Percentiles rank a stretch among this genome's conserved stretches.
Evolutionary conservation across 2,329 filamentous ascomycete species (phyloP).

Genomic region (Penicillium digitatum): DNA sequence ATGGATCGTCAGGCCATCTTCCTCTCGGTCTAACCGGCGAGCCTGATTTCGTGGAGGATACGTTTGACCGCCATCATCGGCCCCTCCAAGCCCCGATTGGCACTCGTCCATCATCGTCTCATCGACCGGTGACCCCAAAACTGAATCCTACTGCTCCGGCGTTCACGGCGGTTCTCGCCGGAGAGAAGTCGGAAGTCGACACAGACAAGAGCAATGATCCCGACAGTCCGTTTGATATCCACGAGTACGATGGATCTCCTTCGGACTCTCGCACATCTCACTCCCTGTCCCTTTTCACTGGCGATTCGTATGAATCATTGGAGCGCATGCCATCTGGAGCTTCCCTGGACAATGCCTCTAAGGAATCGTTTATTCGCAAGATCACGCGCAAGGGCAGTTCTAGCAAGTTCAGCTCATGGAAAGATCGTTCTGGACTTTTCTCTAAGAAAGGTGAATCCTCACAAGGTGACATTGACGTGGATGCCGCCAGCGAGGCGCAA

Average conservation of each 20-base stretch:
- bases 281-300: constrained; percentile 44
- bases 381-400: constrained; percentile 51
- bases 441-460: constrained; percentile 45
- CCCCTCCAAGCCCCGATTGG: constrained; percentile 68
- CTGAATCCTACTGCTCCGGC: constrained; percentile 87
- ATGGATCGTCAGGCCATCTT: constrained; percentile 65
- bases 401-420: constrained; percentile 52
- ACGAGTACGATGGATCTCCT: constrained; percentile 40
- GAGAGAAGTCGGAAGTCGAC: constrained; percentile 47
- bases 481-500: constrained; percentile 37
- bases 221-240: constrained; percentile 30
- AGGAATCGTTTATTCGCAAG: constrained; percentile 51
- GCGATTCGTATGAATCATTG: constrained; percentile 48
- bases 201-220: constrained; percentile 34
- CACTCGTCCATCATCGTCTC: constrained; percentile 62
- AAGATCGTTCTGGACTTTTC: constrained; percentile 47
- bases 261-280: constrained; percentile 45
- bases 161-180: constrained; percentile 68
- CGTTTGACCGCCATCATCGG: constrained; percentile 46
- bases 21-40: constrained; percentile 54
- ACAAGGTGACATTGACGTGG: constrained; percentile 46
- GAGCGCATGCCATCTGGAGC: constrained; percentile 45
- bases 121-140: constrained; percentile 55
- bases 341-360: constrained; percentile 41
- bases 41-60: constrained; percentile 46